A percentile compares a stretch with the other conserved stretches of the same genome.
These are phyloP conservation scores for Cystofilobasidium bisporidii DNA, from an alignment of 768 basidiomycete species.

Conservation along the genomic window DNA sequence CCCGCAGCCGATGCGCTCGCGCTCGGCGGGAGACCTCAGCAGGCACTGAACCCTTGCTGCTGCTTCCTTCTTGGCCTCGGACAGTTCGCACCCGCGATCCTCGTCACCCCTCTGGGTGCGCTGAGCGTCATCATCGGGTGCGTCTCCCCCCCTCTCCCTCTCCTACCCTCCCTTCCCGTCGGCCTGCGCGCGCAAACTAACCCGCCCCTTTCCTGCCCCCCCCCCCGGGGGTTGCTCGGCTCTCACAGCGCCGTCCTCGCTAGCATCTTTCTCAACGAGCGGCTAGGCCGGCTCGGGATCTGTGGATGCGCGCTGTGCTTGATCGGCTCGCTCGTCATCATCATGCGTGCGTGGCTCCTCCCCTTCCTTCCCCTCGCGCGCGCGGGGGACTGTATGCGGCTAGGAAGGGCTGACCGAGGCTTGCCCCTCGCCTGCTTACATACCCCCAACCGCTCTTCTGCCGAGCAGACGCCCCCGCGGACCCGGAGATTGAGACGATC, in stretches of 20 bases:
- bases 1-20: not conserved
- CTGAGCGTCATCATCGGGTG: conserved; percentile 93
- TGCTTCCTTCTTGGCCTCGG: conserved; percentile 2
- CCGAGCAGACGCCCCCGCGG: conserved; percentile 68
- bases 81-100: conserved; percentile 93
- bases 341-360: conserved; percentile 47
- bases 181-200: no score
- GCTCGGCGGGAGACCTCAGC: not conserved
- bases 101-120: conserved; percentile 97
- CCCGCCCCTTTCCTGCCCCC: no score
- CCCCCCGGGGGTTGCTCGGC: no score
- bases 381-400: no score
- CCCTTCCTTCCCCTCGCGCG: no score
- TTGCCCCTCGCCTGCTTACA: not conserved
- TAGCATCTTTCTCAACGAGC: conserved; percentile 83
- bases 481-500: conserved; percentile 83
- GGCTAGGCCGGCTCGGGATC: conserved; percentile 77
- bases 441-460: no score
- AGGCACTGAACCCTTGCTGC: no score
- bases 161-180: no score
- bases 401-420: not conserved
- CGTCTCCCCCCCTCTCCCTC: no score
- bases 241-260: conserved; percentile 76
- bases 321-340: conserved; percentile 79
- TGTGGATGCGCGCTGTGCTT: conserved; percentile 41